Evolutionary conservation across 345 rosid species (phyloP), one percentile per base, ranked within the genome.

Genomic region (Lepidium africanum): DNA sequence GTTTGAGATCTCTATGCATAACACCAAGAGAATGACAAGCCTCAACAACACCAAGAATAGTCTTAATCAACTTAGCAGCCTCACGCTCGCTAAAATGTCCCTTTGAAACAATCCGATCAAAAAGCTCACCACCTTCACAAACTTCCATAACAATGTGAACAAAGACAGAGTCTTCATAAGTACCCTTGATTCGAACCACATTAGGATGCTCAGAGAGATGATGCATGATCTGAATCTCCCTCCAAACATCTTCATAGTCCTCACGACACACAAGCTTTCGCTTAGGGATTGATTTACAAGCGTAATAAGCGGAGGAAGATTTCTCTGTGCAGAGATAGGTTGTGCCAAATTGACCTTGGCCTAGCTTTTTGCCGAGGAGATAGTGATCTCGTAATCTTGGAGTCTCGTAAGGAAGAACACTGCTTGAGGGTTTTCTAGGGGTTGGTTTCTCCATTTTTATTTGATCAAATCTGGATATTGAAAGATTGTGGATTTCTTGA

Each of bases 221-320:
- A 64, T 93, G 98, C 98, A 93, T 93, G 85, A 93, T 93, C 89
- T 93, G 98, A 78, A 93, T 91, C 87, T 93, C 98, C 16, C 95
- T 54, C 96, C 97, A 88, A 0, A 93, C 98, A 51, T 93, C 98
- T 33, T 93, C 98, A 63, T 86, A 93, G 61, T 90, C 98, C 73
- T 93, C 98, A 19, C 82, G 87, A 78, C 98, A 93, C 0, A 93
- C 69, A 16, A 93, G 94, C 72, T 93, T 93, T 11, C 98, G 80
- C 63, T 93, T 93, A 0, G 98, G 91, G 68, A 93, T 93, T 17
- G 98, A 93, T 72, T 93, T 93, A 83, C 97, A 93, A 50, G 97
- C 98, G 71, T 69, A 87, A 10, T 55, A 82, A 25, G 55, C 53
- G 35, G 72, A 65, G 0, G 89, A 77, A 9, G 81, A 71, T 63